Base-by-base conservation (phyloP, 495 filamentous ascomycete species). In the Saxispiralis lemnorum region DNA sequence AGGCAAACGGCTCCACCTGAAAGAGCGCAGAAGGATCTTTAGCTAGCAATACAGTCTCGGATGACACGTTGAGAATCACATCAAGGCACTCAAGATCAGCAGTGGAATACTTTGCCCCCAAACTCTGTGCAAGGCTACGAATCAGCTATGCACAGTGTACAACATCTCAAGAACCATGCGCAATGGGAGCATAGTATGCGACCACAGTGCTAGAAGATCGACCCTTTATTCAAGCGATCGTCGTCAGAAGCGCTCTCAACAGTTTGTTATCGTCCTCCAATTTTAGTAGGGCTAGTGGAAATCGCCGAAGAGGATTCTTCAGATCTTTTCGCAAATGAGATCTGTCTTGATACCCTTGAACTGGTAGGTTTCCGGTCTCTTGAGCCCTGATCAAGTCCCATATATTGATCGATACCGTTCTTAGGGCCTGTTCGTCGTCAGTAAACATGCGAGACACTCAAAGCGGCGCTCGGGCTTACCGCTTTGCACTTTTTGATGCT, bases 121-220 rank as follows among this genome's bases (percentile, higher is more conserved):
- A 9, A 16, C 37, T 3, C 5, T 13, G 17, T 39, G 37, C 17
- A 39, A 39, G 37, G 37, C 37, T 24, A 39, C 37, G 17, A 20
- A 20, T 4, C 17, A 17, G 17, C 19, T 5, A 6, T 39, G 6
- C 9, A 39, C 37, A 39, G 17, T 16, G 10, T 24, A 20, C 10
- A 39, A 7, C 37, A 39, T 24, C 37, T 39, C 37, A 39, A 39
- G 37, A 39, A 39, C 17, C 37, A 39, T 20, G 37, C 37, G 37
- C 37, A 39, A 39, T 20, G 17, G 16, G 37, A 39, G 14, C 37
- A 39, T 24, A 20, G 37, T 14, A 39, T 39, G 16, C 9, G 37
- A 39, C 14, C 28, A 14, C 37, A 39, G 14, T 39, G 37, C 17
- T 14, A 20, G 9, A 20, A 39, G 19, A 39, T 20, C 35, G 14